A percentile compares a stretch with the other conserved stretches of the same genome.
Conservation (phyloP, 768 basidiomycete species). For the Mycena galopus region DNA sequence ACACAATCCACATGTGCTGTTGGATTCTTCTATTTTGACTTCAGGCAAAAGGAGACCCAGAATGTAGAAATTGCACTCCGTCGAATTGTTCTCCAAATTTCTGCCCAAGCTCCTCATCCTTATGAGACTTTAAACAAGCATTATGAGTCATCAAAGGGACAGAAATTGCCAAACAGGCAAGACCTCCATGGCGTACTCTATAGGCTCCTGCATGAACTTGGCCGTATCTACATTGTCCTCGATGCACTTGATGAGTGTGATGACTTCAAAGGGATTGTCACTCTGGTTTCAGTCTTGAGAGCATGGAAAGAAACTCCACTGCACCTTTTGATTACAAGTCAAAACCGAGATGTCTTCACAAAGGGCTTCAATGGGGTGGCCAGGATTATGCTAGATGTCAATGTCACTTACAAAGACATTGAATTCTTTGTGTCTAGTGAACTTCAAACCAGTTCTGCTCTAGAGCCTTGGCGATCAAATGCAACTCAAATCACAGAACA, state of each 20-base stretch:
- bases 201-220: no score
- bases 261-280: background rate
- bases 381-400: background rate
- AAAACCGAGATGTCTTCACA: background rate
- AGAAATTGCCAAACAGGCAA: no score
- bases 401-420: background rate
- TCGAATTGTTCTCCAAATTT: background rate
- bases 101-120: no score
- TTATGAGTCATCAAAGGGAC: background rate
- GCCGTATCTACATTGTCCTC: background rate
- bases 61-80: background rate
- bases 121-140: background rate
- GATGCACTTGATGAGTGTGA: background rate
- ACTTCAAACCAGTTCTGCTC: background rate
- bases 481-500: background rate
- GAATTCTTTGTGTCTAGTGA: background rate
- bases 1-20: background rate
- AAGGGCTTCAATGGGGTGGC: background rate
- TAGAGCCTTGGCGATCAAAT: background rate
- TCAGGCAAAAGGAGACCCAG: background rate
- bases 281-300: background rate
- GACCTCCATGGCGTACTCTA: no score
- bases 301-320: background rate
- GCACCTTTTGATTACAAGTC: conserved; percentile 13
- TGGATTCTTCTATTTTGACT: background rate